Percentiles rank a stretch among this genome's conserved stretches.
Conservation (phyloP, 2,329 filamentous ascomycete species). For the Teratosphaeria gauchensis region DNA sequence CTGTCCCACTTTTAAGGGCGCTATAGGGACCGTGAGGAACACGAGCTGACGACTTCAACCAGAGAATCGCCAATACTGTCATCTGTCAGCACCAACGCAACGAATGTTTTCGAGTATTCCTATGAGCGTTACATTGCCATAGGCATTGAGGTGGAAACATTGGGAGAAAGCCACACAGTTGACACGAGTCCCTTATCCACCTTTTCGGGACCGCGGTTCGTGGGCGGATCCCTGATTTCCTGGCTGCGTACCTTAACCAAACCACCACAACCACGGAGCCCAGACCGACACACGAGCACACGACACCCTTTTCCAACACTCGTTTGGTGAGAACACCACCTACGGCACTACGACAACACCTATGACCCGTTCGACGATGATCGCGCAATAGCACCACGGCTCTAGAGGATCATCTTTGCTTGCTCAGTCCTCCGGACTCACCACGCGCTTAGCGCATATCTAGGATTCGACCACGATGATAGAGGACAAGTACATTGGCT, state of each 20-base stretch:
- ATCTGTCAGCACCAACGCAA: background rate
- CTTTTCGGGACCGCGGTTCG: background rate
- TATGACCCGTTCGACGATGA: background rate
- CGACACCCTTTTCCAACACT: background rate
- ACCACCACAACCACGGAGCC: background rate
- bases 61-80: background rate
- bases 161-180: background rate
- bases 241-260: no score
- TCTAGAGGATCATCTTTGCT: background rate
- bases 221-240: background rate
- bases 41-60: background rate
- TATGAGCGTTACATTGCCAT: background rate
- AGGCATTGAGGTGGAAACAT: background rate
- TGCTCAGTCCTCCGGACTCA: background rate
- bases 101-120: background rate
- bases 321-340: background rate
- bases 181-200: background rate
- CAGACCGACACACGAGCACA: background rate
- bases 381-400: background rate
- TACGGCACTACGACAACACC: background rate
- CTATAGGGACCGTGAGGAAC: background rate
- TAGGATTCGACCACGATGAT: slow-evolving; percentile 4
- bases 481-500: slow-evolving; percentile 59
- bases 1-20: background rate
- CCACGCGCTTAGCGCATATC: background rate